phyloP scores from a whole-genome alignment of 108 stramenopile species.

The Bacterosira constricta region DNA sequence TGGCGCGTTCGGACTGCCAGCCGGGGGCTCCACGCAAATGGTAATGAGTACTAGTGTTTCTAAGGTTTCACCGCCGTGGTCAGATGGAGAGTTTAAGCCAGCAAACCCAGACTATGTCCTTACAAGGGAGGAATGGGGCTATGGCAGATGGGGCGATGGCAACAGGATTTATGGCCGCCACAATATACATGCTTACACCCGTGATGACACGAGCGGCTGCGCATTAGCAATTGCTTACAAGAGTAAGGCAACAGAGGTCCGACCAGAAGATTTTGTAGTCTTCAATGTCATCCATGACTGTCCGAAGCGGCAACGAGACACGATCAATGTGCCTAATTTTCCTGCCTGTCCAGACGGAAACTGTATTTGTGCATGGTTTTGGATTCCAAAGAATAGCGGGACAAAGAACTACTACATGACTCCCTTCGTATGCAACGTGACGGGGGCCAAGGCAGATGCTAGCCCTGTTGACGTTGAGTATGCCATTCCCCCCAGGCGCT shows the following conservation, averaged over 20 bases:
- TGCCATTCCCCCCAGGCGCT: background rate
- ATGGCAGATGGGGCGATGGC: background rate
- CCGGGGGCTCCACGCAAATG: background rate
- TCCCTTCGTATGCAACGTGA: background rate
- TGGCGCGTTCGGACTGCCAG: background rate
- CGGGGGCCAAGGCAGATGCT: background rate
- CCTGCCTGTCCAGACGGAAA: background rate
- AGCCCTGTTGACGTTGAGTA: background rate
- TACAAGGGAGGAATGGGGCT: conserved; percentile 2
- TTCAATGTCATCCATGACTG: background rate
- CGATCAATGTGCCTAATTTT: background rate
- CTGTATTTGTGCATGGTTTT: conserved; percentile 4
- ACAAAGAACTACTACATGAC: conserved; percentile 1
- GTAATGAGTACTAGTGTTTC: background rate
- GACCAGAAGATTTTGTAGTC: background rate
- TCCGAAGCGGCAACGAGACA: background rate
- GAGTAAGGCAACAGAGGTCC: background rate
- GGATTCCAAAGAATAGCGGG: conserved; percentile 1
- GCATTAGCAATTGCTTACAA: background rate
- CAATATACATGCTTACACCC: conserved; percentile 2
- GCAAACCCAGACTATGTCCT: background rate
- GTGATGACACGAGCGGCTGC: background rate
- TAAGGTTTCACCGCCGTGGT: background rate
- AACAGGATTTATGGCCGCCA: background rate
- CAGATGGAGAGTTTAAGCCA: background rate